phyloP scores from a whole-genome alignment of 1,284 basidiomycete genomes.

The Cutaneotrichosporon arboriforme region DNA sequence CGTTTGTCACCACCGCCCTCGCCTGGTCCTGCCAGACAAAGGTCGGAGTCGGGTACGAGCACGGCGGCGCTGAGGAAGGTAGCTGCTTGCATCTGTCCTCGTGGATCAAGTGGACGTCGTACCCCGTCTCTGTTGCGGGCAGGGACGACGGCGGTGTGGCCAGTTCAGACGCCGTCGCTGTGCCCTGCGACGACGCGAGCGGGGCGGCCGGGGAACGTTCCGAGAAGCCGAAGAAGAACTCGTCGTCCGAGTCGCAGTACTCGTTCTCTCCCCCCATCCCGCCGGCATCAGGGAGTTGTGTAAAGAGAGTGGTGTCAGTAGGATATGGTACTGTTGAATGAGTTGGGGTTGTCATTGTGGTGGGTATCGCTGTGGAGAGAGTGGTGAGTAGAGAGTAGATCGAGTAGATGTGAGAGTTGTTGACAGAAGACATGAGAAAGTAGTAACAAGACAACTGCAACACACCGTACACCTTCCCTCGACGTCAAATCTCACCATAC shows the following conservation, averaged over 20 bases:
- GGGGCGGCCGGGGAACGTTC: not conserved
- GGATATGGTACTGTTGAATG: too few species aligned
- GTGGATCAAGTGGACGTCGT: not conserved
- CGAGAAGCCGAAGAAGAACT: conserved; percentile 2
- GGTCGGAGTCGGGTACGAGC: too few species aligned
- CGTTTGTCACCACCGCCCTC: too few species aligned
- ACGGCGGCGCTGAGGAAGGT: not conserved
- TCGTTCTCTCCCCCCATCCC: too few species aligned
- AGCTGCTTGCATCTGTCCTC: not conserved
- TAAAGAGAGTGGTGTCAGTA: too few species aligned
- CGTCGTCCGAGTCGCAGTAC: conserved; percentile 1
- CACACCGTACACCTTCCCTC: too few species aligned
- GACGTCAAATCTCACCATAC: too few species aligned
- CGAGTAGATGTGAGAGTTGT: too few species aligned
- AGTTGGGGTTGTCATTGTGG: not conserved
- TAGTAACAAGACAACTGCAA: too few species aligned
- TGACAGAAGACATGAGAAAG: too few species aligned
- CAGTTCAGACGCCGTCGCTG: not conserved
- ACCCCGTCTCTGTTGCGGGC: conserved; percentile 1
- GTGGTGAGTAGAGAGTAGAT: too few species aligned
- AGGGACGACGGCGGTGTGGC: not conserved
- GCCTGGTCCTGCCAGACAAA: too few species aligned
- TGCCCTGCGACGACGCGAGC: not conserved
- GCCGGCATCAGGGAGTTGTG: not conserved
- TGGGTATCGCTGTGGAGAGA: not conserved